A percentile compares a stretch with the other conserved stretches of the same genome.
Conservation (phyloP, 495 filamentous ascomycete genomes). For the Xylaria castorea region DNA sequence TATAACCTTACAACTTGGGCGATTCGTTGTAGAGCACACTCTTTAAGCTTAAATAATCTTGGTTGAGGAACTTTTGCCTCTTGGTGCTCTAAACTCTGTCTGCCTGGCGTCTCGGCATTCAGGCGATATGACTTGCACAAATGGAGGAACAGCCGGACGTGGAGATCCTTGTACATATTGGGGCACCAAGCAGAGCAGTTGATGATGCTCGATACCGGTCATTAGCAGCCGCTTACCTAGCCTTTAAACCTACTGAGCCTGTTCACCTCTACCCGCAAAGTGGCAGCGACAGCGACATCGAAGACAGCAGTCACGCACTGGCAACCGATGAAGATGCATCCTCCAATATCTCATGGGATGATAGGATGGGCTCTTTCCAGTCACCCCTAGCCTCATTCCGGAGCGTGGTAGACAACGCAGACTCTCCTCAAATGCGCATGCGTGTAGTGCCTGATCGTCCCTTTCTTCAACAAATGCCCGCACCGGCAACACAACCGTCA, state of each 20-base stretch:
- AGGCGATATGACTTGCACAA: conserved; percentile 26
- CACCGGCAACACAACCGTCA: conserved; percentile 36
- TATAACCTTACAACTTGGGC: background rate
- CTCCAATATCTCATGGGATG: conserved; percentile 22
- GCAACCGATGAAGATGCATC: background rate
- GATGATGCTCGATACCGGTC: conserved; percentile 71
- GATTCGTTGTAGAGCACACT: background rate
- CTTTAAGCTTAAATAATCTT: background rate
- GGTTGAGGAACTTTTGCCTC: background rate
- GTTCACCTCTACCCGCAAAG: conserved; percentile 18
- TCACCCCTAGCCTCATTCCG: conserved; percentile 51
- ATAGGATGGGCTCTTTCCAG: conserved; percentile 23
- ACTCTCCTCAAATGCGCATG: conserved; percentile 45
- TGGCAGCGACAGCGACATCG: background rate
- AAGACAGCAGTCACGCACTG: background rate
- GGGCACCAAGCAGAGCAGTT: conserved; percentile 63
- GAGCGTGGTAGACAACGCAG: conserved; percentile 52
- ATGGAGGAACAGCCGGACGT: conserved; percentile 45
- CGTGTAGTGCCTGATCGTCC: conserved; percentile 14
- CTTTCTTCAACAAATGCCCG: conserved; percentile 15
- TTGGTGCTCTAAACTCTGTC: background rate
- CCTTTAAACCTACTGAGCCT: conserved; percentile 54
- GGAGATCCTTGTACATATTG: conserved; percentile 74
- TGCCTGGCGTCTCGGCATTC: background rate
- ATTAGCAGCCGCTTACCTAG: conserved; percentile 65